These are phyloP conservation scores for Lepidium sativum DNA, from an alignment of 345 rosid species.

Conservation along the genomic window DNA sequence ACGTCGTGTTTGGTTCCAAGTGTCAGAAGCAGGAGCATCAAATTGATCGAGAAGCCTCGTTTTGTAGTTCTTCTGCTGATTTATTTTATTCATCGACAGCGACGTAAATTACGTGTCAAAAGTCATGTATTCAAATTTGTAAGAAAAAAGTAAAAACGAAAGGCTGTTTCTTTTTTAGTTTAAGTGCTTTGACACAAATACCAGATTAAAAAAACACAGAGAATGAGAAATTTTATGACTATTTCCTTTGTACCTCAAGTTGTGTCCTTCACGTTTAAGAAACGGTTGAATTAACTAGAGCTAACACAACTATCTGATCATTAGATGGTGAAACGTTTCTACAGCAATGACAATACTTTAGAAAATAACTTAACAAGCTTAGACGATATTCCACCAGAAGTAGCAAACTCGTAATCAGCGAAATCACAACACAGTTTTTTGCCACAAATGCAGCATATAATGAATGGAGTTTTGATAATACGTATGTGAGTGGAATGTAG, in stretches of 20 bases:
- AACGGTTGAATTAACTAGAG: not conserved
- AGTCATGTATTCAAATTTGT: not conserved
- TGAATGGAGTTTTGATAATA: not conserved
- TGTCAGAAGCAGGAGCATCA: constrained; percentile 38
- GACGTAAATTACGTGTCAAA: constrained; percentile 38
- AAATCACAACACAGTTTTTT: not conserved
- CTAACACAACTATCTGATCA: not conserved
- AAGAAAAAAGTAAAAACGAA: not conserved
- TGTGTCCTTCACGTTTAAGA: not conserved
- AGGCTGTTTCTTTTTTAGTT: not conserved
- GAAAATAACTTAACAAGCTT: too few species aligned
- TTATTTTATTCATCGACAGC: constrained; percentile 27
- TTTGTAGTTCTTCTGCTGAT: constrained; percentile 26
- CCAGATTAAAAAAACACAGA: not conserved
- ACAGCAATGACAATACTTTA: not conserved
- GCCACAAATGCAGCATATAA: not conserved
- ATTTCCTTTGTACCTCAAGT: too few species aligned
- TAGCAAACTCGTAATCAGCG: constrained; percentile 14
- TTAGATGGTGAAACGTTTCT: not conserved
- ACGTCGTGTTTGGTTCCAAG: constrained; percentile 36
- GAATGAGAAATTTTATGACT: not conserved
- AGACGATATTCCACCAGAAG: not conserved
- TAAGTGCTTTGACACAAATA: not conserved
- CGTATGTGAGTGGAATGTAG: not conserved
- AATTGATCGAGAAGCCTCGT: constrained; percentile 11